Conservation (phyloP, 352 stramenopile species). For the Thraustochytrium striatum region DNA sequence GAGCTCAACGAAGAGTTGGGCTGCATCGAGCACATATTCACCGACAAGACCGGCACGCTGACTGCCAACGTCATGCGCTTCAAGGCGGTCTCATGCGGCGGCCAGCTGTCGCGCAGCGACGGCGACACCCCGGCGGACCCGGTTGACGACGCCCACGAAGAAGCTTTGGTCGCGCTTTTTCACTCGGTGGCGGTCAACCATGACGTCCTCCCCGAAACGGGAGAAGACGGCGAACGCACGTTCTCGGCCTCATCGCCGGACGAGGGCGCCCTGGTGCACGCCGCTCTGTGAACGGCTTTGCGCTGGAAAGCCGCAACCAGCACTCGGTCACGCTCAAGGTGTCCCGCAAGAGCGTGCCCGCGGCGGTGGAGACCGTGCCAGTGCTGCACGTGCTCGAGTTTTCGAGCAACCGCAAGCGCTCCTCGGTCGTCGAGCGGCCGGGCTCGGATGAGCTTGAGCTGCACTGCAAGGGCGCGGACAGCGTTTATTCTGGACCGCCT, state of each 20-base stretch:
- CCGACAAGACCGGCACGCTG: slow-evolving; percentile 97
- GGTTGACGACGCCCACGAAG: background rate
- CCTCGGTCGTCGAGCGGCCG: slow-evolving; percentile 87
- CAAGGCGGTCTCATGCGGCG: no score
- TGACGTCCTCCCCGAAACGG: background rate
- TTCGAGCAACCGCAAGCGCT: slow-evolving; percentile 94
- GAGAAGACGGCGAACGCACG: background rate
- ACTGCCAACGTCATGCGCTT: slow-evolving; percentile 61
- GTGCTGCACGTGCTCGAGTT: slow-evolving; percentile 96
- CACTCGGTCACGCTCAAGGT: slow-evolving; percentile 57
- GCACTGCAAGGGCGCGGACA: slow-evolving; percentile 87
- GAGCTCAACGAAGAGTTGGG: slow-evolving; percentile 90
- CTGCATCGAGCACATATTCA: slow-evolving; percentile 97
- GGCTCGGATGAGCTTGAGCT: slow-evolving; percentile 66
- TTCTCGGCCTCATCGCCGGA: slow-evolving; percentile 75
- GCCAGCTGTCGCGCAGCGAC: no score
- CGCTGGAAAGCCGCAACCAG: slow-evolving; percentile 64
- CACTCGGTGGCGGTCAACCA: slow-evolving; percentile 9
- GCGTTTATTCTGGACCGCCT: slow-evolving; percentile 81
- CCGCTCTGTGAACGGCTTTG: slow-evolving; percentile 69
- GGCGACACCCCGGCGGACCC: no score
- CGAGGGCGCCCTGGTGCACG: slow-evolving; percentile 85
- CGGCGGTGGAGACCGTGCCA: slow-evolving; percentile 66
- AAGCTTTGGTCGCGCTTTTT: background rate
- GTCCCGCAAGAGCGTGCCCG: background rate